phyloP scores from a whole-genome alignment of 345 rosid species.

The Noccaea bulbosa region DNA sequence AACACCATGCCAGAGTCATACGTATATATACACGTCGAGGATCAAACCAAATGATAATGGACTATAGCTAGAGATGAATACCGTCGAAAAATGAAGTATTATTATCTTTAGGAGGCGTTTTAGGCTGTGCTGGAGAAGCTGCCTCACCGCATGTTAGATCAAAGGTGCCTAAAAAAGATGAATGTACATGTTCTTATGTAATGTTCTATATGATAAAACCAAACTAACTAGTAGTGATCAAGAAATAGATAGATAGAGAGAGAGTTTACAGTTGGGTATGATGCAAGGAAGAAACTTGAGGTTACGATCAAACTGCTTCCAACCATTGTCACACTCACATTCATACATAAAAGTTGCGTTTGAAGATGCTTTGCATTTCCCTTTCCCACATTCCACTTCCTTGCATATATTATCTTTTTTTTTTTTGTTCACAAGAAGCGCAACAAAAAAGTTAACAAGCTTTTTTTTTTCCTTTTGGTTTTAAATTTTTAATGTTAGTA shows the following conservation, averaged over 20 bases:
- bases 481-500: no score
- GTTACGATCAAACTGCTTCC: slow-evolving; percentile 59
- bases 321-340: slow-evolving; percentile 75
- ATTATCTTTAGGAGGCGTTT: slow-evolving; percentile 23
- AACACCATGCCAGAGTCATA: slow-evolving; percentile 3
- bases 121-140: slow-evolving; percentile 46
- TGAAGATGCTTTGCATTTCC: slow-evolving; percentile 58
- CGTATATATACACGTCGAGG: background rate
- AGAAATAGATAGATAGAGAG: slow-evolving; percentile 31
- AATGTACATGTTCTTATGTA: slow-evolving; percentile 2
- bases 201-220: slow-evolving; percentile 12
- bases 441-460: slow-evolving; percentile 20
- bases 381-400: slow-evolving; percentile 65
- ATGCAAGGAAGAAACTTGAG: slow-evolving; percentile 87
- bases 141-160: slow-evolving; percentile 53
- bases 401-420: slow-evolving; percentile 59
- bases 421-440: background rate
- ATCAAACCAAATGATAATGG: background rate
- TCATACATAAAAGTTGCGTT: slow-evolving; percentile 47
- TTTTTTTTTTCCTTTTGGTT: background rate
- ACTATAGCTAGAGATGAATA: slow-evolving; percentile 39
- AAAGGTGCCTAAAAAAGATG: slow-evolving; percentile 56
- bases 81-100: slow-evolving; percentile 57
- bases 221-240: background rate
- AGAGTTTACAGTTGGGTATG: slow-evolving; percentile 68